Percentiles rank a stretch among this genome's conserved stretches.
These are phyloP conservation scores for Candida khao-thaluensis DNA, from an alignment of 805 yeast genomes.

Conservation along the genomic window DNA sequence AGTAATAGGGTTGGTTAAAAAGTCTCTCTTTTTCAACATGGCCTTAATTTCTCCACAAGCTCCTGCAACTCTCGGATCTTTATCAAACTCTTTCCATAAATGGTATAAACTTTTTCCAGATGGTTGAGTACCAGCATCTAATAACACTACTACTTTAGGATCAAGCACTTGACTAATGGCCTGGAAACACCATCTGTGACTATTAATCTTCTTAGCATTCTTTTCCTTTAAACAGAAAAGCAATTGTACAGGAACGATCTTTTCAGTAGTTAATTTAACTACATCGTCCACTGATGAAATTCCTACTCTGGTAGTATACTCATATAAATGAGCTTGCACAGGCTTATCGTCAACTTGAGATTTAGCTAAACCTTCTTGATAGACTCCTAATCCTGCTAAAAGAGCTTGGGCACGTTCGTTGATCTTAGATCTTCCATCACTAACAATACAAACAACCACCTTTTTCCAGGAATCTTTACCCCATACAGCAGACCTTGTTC, in stretches of 20 bases:
- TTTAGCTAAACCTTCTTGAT: conserved; percentile 66
- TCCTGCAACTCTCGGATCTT: conserved; percentile 60
- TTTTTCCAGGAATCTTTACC: conserved; percentile 56
- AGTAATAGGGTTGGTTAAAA: conserved; percentile 57
- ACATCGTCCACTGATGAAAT: conserved; percentile 51
- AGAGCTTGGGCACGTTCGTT: conserved; percentile 62
- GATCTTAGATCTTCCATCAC: conserved; percentile 66
- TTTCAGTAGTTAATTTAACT: conserved; percentile 49
- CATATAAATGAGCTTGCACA: conserved; percentile 65
- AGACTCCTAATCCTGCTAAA: conserved; percentile 62
- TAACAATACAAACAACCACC: conserved; percentile 59
- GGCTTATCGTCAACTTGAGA: conserved; percentile 57
- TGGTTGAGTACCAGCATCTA: conserved; percentile 69
- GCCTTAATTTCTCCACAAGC: conserved; percentile 75
- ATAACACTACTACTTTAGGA: conserved; percentile 55
- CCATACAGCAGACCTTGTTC: conserved; percentile 48
- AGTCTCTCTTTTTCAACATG: conserved; percentile 46
- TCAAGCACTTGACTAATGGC: conserved; percentile 57
- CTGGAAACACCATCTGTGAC: conserved; percentile 70
- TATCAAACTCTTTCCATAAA: conserved; percentile 63
- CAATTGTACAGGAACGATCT: conserved; percentile 62
- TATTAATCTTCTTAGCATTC: conserved; percentile 63
- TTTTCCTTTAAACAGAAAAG: conserved; percentile 60
- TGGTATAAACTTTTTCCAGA: conserved; percentile 54
- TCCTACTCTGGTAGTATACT: conserved; percentile 61